phyloP scores from a whole-genome alignment of 139 green algal species.

The Chlorokybus atmophyticus region DNA sequence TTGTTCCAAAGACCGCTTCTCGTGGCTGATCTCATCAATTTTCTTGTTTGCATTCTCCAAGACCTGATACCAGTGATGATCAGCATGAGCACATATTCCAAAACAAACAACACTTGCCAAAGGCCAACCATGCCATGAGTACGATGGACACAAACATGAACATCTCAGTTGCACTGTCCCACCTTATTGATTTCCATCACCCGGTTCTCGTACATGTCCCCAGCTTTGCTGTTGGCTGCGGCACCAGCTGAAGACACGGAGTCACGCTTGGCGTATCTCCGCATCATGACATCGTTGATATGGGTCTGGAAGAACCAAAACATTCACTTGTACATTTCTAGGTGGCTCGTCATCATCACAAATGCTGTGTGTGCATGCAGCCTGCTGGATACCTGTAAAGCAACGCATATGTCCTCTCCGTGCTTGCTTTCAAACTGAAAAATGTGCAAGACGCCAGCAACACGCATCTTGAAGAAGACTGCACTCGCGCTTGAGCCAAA shows the following conservation, averaged over 20 bases:
- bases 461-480: constrained; percentile 98
- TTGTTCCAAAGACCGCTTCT: too few relatives aligned
- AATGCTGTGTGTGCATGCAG: too few relatives aligned
- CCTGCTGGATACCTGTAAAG: too few relatives aligned
- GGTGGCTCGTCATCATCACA: too few relatives aligned
- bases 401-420: constrained; percentile 95
- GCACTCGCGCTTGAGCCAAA: constrained; percentile 66
- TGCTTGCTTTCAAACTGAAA: constrained; percentile 93
- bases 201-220: constrained; percentile 75
- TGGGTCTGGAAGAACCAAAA: too few relatives aligned
- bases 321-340: too few relatives aligned
- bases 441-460: constrained; percentile 87
- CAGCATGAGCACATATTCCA: too few relatives aligned
- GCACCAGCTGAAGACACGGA: constrained; percentile 1
- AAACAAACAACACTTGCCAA: too few relatives aligned
- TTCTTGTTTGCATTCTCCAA: constrained; percentile 48
- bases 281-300: constrained; percentile 98
- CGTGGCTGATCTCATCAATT: constrained; percentile 5
- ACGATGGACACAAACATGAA: too few relatives aligned
- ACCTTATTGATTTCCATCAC: constrained; percentile 60
- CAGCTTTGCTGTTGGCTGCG: constrained; percentile 24
- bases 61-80: too few relatives aligned
- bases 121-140: too few relatives aligned
- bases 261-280: constrained; percentile 39
- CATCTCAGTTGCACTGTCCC: too few relatives aligned